A percentile compares a stretch with the other conserved stretches of the same genome.
phyloP scores from a whole-genome alignment of 2,329 filamentous ascomycete species.

The Fusarium setosum region DNA sequence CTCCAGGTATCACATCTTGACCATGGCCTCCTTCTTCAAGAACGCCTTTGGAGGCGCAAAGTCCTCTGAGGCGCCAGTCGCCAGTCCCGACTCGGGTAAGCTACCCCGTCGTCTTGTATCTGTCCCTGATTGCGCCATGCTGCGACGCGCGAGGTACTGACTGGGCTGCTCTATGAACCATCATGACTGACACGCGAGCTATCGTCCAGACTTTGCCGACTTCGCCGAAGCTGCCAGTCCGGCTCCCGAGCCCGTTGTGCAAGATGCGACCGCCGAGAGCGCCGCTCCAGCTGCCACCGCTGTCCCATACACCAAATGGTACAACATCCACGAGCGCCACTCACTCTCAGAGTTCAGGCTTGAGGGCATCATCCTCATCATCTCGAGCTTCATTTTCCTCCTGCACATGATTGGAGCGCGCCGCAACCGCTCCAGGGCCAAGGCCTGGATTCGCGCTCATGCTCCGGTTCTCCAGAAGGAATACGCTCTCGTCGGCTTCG shows the following conservation, averaged over 20 bases:
- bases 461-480: slow-evolving; percentile 79
- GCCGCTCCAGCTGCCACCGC: slow-evolving; percentile 60
- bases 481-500: slow-evolving; percentile 89
- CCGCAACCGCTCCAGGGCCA: slow-evolving; percentile 83
- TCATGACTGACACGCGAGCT: slow-evolving; percentile 42
- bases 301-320: slow-evolving; percentile 91
- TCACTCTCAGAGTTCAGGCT: slow-evolving; percentile 85
- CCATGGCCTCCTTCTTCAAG: slow-evolving; percentile 72
- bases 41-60: slow-evolving; percentile 77
- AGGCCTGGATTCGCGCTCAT: slow-evolving; percentile 82
- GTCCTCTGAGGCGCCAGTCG: slow-evolving; percentile 55
- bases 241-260: slow-evolving; percentile 60
- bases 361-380: slow-evolving; percentile 83
- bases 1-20: slow-evolving; percentile 41
- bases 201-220: slow-evolving; percentile 85
- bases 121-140: slow-evolving; percentile 25
- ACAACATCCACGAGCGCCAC: slow-evolving; percentile 93
- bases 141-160: slow-evolving; percentile 16
- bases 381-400: slow-evolving; percentile 79
- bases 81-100: slow-evolving; percentile 73
- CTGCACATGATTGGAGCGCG: slow-evolving; percentile 86
- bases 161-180: background rate
- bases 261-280: slow-evolving; percentile 58
- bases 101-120: slow-evolving; percentile 26
- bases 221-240: slow-evolving; percentile 84